Evolutionary conservation across 768 basidiomycete genomes (phyloP), one percentile per base, ranked within the genome.

Genomic region (Kwoniella shandongensis): DNA sequence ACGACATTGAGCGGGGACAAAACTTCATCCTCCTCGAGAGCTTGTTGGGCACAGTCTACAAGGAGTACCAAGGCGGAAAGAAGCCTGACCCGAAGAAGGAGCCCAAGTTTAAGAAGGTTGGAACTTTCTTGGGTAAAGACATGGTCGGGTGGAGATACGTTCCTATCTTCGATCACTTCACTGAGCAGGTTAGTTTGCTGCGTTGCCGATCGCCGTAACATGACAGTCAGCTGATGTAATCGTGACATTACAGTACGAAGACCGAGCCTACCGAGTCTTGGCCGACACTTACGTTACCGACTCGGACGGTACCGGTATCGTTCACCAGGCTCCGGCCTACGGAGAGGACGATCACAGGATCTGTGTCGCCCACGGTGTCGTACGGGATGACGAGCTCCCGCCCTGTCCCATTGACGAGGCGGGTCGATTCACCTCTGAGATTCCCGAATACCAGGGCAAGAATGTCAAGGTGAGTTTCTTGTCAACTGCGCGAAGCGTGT

Each of bases 301-400:
- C 66, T 83, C 85, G 15, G 89, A 91, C 58, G 96, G 96, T 72
- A 99, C 96, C 26, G 96, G 96, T 68, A 93, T 98, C 69, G 96
- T 99, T 27, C 96, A 99, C 76, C 96, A 99, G 79, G 91, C 96
- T 1, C 96, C 96, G 2, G 93, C 88, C 0, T 98, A 96, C 70
- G 96, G 96, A 80, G 94, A 98, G 75, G 96, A 99, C 69, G 96
- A 99, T 82, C 90, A 97, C 77, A 88, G 96, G 51, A 84, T 99
- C 67, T 87, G 89, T 25, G 82, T 94, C 59, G 84, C 85, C 3
- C 83, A 94, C 68, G 89, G 87, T 18, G 83, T 97, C 50, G 75
- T 98, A n/a, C 81, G 81, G 23, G 80, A 83, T 0, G 93, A 94
- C 42, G 93, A 97, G 76, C 85, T 92, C 83, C 93, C 96, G 0